Evolutionary conservation across 1,284 basidiomycete genomes (phyloP), one percentile per base, ranked within the genome.

Genomic region (Microbotryum silenes-acaulis): DNA sequence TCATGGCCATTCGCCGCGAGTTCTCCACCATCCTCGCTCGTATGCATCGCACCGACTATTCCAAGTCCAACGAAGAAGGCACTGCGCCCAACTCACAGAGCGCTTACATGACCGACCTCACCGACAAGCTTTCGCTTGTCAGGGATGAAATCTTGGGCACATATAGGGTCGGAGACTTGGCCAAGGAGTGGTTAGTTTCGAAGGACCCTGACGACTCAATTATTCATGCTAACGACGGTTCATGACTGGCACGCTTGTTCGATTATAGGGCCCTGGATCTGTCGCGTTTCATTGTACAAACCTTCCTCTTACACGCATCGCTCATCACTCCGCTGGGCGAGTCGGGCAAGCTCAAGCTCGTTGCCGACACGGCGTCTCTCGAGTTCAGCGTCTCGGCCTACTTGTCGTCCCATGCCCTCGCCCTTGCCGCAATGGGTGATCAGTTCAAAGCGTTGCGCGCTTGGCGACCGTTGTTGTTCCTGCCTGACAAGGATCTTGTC

Each of bases 351-450:
- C 80, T 97, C 44, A 89, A 92, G 75, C 79, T 97, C 63, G 90
- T 91, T 58, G 88, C 85, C 57, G 93, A 97, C 74, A 93, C 96
- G 90, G 88, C 93, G 0, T 89, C 92, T 74, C 81, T 97, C 57
- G 94, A 97, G 77, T 94, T 97, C 74, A 85, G 87, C 7, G 55
- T 75, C 16, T 65, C 67, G 14, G 72, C 74, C 61, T 66, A 75
- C 23, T 56, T 74, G 1, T 61, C 65, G 2, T 59, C 65, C 9
- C 64, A 72, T 51, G 68, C 66, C 14, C 57, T 71, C n/a, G 55
- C 52, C 18, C 53, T 71, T 14, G 53, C 50, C 14, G 60, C 60
- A 6, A 63, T 72, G 53, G 71, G 71, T 18, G 70, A 69, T n/a
- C 68, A 71, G 33, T 72, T 71, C 65, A 67, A 65, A 51, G 61